Evolutionary conservation across 306 rosid species (phyloP).

Genomic region (Sophora flavescens): DNA sequence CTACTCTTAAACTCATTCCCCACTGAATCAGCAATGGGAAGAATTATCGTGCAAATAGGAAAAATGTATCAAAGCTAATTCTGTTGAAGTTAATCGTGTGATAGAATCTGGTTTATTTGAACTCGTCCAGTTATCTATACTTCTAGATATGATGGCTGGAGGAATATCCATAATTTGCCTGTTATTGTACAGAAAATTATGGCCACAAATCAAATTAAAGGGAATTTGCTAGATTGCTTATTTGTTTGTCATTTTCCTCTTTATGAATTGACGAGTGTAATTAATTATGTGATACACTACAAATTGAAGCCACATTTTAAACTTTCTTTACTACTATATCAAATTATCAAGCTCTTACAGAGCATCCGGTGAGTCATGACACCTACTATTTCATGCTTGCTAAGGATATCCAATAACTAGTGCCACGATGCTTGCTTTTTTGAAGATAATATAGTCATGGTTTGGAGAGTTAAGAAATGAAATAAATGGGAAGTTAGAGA

Average conservation of each 20-base stretch:
- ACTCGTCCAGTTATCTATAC: neutral
- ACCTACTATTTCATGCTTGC: too few relatives aligned
- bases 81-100: neutral
- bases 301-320: too few relatives aligned
- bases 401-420: too few relatives aligned
- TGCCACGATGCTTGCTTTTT: too few relatives aligned
- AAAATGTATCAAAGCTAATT: neutral
- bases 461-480: too few relatives aligned
- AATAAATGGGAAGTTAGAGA: too few relatives aligned
- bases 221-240: neutral
- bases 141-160: neutral
- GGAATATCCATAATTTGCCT: neutral
- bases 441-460: too few relatives aligned
- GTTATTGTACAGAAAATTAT: neutral
- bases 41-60: conserved; percentile 1
- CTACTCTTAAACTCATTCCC: conserved; percentile 56
- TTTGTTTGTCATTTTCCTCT: neutral
- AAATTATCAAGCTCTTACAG: too few relatives aligned
- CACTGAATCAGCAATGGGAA: neutral
- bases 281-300: too few relatives aligned
- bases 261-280: too few relatives aligned
- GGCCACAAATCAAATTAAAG: neutral
- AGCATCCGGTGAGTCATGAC: too few relatives aligned
- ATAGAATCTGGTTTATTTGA: neutral
- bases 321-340: too few relatives aligned